phyloP scores from a whole-genome alignment of 306 rosid species.

The Rosa chinensis region DNA sequence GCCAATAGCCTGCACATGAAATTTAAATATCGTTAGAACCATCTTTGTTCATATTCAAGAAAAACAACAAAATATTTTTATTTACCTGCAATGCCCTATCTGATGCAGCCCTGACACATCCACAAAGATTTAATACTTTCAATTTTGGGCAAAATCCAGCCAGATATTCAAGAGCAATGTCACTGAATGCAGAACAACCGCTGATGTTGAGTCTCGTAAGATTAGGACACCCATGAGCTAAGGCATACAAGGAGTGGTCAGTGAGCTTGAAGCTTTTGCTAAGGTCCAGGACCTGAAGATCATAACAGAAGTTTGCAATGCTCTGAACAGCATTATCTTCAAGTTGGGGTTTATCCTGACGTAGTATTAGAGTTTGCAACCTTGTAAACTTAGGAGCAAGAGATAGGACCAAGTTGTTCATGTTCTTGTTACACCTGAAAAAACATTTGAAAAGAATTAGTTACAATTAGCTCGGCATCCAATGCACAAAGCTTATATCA shows the following conservation, averaged over 20 bases:
- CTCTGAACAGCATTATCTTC: conserved; percentile 73
- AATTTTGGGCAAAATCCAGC: conserved; percentile 66
- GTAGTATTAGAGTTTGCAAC: conserved; percentile 71
- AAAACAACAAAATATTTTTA: not conserved
- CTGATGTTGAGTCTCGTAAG: conserved; percentile 78
- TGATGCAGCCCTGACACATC: conserved; percentile 73
- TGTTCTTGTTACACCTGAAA: conserved; percentile 86
- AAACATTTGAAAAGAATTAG: not conserved
- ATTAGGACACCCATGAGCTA: conserved; percentile 72
- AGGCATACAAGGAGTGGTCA: conserved; percentile 63
- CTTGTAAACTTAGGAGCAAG: conserved; percentile 78
- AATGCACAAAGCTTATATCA: not conserved
- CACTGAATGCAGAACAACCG: conserved; percentile 81
- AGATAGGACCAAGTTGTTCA: conserved; percentile 81
- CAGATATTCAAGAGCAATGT: conserved; percentile 71
- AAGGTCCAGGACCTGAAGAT: conserved; percentile 87
- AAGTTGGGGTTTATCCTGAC: conserved; percentile 85
- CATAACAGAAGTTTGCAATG: conserved; percentile 68
- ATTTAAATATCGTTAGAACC: not conserved
- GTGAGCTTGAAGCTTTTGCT: conserved; percentile 94
- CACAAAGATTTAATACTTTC: conserved; percentile 79
- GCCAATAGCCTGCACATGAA: conserved; percentile 73
- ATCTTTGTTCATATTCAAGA: conserved; percentile 1
- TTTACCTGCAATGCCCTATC: conserved; percentile 85
- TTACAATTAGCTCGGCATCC: not conserved